Conservation (phyloP, 176 grass and related monocot genomes). For the Olyra latifolia region DNA sequence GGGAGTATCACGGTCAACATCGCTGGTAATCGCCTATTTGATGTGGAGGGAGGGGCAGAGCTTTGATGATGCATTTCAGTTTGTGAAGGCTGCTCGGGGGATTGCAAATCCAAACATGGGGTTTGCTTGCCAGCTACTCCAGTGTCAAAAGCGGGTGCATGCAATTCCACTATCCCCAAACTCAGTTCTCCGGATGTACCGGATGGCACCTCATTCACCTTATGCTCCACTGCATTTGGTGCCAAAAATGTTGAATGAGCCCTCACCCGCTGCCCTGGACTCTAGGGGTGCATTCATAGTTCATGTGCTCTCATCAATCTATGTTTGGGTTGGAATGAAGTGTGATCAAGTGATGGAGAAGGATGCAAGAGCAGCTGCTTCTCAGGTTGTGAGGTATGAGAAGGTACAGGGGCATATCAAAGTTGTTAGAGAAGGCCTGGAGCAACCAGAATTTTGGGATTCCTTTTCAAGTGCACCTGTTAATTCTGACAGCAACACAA, state of each 20-base stretch:
- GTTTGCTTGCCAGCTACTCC: conserved; percentile 92
- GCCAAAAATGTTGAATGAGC: conserved; percentile 92
- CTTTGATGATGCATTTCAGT: conserved; percentile 88
- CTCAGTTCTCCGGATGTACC: conserved; percentile 86
- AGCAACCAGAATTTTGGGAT: conserved; percentile 87
- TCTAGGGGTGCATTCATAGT: conserved; percentile 94
- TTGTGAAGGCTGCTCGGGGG: conserved; percentile 91
- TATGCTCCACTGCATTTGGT: conserved; percentile 91
- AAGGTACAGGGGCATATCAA: conserved; percentile 80
- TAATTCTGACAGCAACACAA: conserved; percentile 53
- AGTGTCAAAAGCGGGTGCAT: conserved; percentile 97
- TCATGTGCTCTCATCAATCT: conserved; percentile 85
- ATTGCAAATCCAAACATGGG: conserved; percentile 98
- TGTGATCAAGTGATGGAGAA: conserved; percentile 87
- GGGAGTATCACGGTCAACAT: conserved; percentile 89
- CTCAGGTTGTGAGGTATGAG: conserved; percentile 96
- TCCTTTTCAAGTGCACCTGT: conserved; percentile 56
- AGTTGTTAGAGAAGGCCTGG: conserved; percentile 77
- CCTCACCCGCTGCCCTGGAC: conserved; percentile 65
- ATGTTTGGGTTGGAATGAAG: conserved; percentile 84
- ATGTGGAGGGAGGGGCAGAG: conserved; percentile 99
- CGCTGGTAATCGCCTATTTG: conserved; percentile 90
- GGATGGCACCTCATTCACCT: conserved; percentile 88
- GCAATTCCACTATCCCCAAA: conserved; percentile 86
- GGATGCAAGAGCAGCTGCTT: conserved; percentile 79